Evolutionary conservation across 1,284 basidiomycete genomes (phyloP).

Genomic region (Rhizopogon parksii): DNA sequence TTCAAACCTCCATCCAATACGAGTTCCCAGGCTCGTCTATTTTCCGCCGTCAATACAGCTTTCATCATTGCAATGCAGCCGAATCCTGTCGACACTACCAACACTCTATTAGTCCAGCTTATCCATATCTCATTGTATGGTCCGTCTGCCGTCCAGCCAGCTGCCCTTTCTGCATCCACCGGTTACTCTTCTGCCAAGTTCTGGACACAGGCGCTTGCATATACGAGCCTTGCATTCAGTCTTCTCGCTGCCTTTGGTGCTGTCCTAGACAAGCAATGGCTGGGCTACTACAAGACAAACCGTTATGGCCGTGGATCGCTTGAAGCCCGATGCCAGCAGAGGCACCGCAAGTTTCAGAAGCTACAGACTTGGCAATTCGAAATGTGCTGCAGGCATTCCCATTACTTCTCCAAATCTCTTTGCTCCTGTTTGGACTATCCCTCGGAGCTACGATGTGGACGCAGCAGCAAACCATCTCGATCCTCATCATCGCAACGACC

Average conservation of each 20-base stretch:
- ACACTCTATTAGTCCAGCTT: conserved; percentile 5
- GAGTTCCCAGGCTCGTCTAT: conserved; percentile 9
- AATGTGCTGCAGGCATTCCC: background rate
- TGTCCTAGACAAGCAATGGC: conserved; percentile 10
- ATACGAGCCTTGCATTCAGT: conserved; percentile 6
- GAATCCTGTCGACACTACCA: conserved; percentile 11
- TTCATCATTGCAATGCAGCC: conserved; percentile 8
- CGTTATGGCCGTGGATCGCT: background rate
- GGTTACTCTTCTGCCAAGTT: conserved; percentile 5
- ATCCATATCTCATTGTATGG: too few relatives aligned
- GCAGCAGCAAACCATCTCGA: background rate
- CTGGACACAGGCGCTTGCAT: conserved; percentile 10
- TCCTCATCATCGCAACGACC: background rate
- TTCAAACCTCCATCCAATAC: background rate
- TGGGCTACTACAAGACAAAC: conserved; percentile 2
- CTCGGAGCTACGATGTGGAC: background rate
- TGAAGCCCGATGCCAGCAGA: conserved; percentile 1
- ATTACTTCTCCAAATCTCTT: background rate
- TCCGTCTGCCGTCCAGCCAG: background rate
- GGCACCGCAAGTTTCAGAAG: background rate
- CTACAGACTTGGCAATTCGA: background rate
- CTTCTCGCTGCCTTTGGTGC: conserved; percentile 13
- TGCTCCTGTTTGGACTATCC: background rate
- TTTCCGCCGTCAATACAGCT: conserved; percentile 11
- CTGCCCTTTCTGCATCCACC: conserved; percentile 3